Evolutionary conservation across 345 rosid species (phyloP).

Genomic region (Citrus australasica): DNA sequence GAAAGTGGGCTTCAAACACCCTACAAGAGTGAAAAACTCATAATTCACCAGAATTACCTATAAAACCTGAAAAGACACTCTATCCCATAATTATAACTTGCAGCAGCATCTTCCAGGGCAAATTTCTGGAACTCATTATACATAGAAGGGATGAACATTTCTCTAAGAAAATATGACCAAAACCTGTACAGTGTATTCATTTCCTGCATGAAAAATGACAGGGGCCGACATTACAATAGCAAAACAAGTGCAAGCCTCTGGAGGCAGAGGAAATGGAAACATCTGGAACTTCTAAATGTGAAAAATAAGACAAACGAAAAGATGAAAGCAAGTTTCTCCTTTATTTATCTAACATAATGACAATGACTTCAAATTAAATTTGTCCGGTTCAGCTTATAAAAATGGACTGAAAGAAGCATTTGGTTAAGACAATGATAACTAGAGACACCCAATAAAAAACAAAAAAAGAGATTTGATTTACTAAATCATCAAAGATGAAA

Average conservation of each 20-base stretch:
- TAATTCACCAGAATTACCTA: constrained; percentile 46
- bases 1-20: neutral
- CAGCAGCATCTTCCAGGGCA: constrained; percentile 87
- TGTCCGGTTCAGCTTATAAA: neutral
- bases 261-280: neutral
- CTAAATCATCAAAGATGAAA: neutral
- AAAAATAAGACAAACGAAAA: neutral
- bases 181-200: constrained; percentile 92
- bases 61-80: constrained; percentile 98
- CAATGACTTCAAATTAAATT: neutral
- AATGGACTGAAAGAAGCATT: neutral
- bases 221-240: neutral
- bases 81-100: constrained; percentile 75
- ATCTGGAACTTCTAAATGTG: neutral
- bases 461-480: neutral
- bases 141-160: constrained; percentile 67
- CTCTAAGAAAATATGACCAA: constrained; percentile 95
- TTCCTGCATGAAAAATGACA: constrained; percentile 56
- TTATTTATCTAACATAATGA: neutral
- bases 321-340: neutral
- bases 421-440: neutral
- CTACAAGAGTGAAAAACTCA: neutral
- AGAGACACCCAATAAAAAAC: neutral
- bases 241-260: neutral
- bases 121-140: constrained; percentile 81